Conservation (phyloP, 163 green algal species). For the Scenedesmus sp. region DNA sequence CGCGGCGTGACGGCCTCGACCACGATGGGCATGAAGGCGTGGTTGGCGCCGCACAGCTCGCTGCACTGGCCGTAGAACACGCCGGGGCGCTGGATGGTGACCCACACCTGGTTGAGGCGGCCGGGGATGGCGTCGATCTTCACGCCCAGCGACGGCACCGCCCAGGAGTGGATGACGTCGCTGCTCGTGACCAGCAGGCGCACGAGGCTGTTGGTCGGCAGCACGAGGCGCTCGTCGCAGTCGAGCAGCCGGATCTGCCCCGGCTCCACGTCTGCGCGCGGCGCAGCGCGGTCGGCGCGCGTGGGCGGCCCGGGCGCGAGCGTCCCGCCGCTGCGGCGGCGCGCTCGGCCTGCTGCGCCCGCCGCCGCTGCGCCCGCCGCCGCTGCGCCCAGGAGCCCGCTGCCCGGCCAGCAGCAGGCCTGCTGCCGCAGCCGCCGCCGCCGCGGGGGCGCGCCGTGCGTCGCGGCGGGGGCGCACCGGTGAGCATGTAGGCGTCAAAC, state of each 20-base stretch:
- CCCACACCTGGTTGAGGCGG: slow-evolving; percentile 76
- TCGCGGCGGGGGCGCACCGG: no score
- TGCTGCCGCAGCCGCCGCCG: no score
- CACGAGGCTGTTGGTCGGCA: slow-evolving; percentile 71
- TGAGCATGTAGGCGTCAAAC: slow-evolving; percentile 67
- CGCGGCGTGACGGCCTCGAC: slow-evolving; percentile 71
- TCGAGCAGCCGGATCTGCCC: slow-evolving; percentile 70
- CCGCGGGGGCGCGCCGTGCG: no score
- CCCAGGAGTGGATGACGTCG: slow-evolving; percentile 73
- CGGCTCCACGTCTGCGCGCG: slow-evolving; percentile 58
- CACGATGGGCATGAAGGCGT: slow-evolving; percentile 80
- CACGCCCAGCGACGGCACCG: slow-evolving; percentile 70
- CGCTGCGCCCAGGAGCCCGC: neutral
- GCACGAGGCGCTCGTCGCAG: slow-evolving; percentile 68
- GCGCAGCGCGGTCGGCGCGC: neutral
- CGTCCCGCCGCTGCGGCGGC: neutral
- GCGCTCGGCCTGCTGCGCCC: no score
- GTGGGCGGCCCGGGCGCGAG: neutral
- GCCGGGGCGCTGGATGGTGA: slow-evolving; percentile 73
- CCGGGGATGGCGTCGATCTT: slow-evolving; percentile 78
- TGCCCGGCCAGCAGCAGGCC: no score
- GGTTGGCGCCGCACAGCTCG: slow-evolving; percentile 77
- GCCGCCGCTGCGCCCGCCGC: no score
- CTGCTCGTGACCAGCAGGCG: slow-evolving; percentile 64
- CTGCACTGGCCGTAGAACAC: slow-evolving; percentile 82